Conservation (phyloP, 2,329 filamentous ascomycete genomes). For the Xylariaceae sp. region DNA sequence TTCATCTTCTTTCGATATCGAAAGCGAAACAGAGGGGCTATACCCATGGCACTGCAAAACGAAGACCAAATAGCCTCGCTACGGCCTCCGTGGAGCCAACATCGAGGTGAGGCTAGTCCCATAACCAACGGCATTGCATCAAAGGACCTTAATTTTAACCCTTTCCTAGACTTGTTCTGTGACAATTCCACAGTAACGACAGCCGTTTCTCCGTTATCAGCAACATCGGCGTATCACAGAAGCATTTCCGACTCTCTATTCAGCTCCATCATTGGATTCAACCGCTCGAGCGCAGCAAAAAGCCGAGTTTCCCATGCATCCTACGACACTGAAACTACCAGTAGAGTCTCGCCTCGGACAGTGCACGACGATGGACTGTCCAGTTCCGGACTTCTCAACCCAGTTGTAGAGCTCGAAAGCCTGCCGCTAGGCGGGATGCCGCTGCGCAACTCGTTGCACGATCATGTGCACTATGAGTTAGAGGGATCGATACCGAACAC, state of each 20-base stretch:
- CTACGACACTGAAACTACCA: not conserved
- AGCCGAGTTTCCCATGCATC: not conserved
- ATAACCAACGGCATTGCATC: not conserved
- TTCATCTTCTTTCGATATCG: conserved; percentile 20
- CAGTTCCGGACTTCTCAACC: not conserved
- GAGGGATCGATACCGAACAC: conserved; percentile 13
- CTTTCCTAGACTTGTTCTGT: conserved; percentile 18
- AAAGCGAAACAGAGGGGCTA: conserved; percentile 11
- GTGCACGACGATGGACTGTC: not conserved
- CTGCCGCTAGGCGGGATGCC: not conserved
- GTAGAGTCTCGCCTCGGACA: no score
- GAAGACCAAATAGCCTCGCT: not conserved
- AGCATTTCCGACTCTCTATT: conserved; percentile 17
- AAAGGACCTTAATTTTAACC: not conserved
- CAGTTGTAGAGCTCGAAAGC: conserved; percentile 20
- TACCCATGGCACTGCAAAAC: not conserved
- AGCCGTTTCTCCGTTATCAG: conserved; percentile 2
- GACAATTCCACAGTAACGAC: not conserved
- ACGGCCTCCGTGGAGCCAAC: conserved; percentile 26
- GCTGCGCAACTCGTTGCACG: not conserved
- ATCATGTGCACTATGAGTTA: conserved; percentile 19
- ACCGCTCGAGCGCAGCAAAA: not conserved
- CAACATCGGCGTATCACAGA: not conserved
- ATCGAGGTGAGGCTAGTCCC: conserved; percentile 18
- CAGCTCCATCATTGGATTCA: conserved; percentile 16